These are phyloP conservation scores for Bisporella sp. DNA, from an alignment of 2,329 filamentous ascomycete species.

Conservation along the genomic window DNA sequence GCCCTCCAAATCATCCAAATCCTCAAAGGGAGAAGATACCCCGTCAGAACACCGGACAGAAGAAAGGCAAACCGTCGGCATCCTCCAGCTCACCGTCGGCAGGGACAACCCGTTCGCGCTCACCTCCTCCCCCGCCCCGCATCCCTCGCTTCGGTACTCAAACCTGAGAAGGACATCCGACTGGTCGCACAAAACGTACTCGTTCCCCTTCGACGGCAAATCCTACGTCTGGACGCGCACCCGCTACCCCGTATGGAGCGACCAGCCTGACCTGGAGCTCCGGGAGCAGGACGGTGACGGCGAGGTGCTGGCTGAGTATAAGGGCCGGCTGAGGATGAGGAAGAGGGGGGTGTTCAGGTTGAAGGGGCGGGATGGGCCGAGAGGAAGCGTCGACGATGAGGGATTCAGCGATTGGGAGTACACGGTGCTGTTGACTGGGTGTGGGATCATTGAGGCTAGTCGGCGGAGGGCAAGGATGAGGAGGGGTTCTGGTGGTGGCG, in stretches of 20 bases:
- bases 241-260: neutral
- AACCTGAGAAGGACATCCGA: constrained; percentile 3
- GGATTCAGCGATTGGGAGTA: no score
- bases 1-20: no score
- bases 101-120: no score
- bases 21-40: neutral
- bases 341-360: neutral
- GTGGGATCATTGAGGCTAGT: no score
- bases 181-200: constrained; percentile 8
- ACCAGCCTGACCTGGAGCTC: constrained; percentile 13
- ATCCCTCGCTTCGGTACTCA: no score
- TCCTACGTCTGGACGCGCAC: constrained; percentile 9
- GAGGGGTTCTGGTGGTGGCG: no score
- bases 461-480: no score
- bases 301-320: no score
- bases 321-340: neutral
- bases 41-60: neutral
- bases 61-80: neutral
- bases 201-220: constrained; percentile 8
- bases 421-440: no score
- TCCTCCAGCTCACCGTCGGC: neutral
- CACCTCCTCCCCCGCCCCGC: no score
- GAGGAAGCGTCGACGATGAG: no score
- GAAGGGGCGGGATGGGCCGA: no score
- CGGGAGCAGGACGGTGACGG: neutral